Evolutionary conservation across 2,329 filamentous ascomycete species (phyloP), one percentile per base, ranked within the genome.

Genomic region (Dryadomyces sulphureus): DNA sequence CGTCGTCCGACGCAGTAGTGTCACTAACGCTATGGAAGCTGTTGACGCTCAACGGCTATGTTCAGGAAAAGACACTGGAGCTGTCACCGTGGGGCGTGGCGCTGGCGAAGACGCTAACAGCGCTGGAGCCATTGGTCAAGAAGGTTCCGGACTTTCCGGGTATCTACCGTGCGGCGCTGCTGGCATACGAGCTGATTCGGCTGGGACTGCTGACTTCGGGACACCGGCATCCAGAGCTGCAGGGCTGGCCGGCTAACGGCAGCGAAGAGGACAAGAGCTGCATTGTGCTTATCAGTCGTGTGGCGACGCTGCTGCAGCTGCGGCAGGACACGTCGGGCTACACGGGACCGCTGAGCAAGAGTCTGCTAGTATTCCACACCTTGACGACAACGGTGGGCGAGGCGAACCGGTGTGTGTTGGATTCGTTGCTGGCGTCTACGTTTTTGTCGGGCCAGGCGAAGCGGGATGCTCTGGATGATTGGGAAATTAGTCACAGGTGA

Each of bases 261-360:
- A 64, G 60, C 59, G 84, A 84, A 4, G 77, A 84, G 36, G 88
- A 94, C 53, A 87, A 84, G 59, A 71, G 75, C 27, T 82, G 81
- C 56, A 79, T 88, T 39, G 73, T 92, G 46, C 72, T 98, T 39
- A 79, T 96, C 55, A 92, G 88, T 54, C 82, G 92, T 35, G 82
- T 89, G 50, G 85, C 89, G 14, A 88, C 84, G 45, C 69, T 96
- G 48, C 75, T 88, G 44, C 86, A 84, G 57, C 70, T 96, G 50
- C 77, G 80, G 27, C 92, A 98, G 60, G 76, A 85, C 54, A 72
- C 75, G 4, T 89, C 90, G 54, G 92, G 92, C 25, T 98, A 95
- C 63, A 95, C 90, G 2, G 92, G 92, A 1, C 90, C 92, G 1
- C 72, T 98, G 1, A 94, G 88, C 68, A 82, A 92, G 62, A 88